These are phyloP conservation scores for Pyrenopolyporus hunteri DNA, from an alignment of 495 filamentous ascomycete species.

Conservation along the genomic window DNA sequence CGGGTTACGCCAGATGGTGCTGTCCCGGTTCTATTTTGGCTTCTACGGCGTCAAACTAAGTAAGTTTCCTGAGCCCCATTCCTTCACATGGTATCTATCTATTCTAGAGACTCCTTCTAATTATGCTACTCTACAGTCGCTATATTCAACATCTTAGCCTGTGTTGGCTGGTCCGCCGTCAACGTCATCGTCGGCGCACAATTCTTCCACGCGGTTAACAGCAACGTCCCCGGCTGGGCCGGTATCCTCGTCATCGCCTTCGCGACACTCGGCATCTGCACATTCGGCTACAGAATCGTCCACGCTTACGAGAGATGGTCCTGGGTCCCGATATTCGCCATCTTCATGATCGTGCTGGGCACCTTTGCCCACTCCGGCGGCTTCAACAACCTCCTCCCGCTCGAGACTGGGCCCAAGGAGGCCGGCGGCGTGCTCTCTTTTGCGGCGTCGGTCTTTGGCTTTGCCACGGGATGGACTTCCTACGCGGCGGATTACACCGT, in stretches of 20 bases:
- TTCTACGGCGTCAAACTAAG: conserved; percentile 73
- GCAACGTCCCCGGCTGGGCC: conserved; percentile 70
- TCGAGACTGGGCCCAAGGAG: conserved; percentile 62
- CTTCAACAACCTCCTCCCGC: conserved; percentile 72
- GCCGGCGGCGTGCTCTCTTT: conserved; percentile 72
- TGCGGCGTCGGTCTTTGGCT: conserved; percentile 75
- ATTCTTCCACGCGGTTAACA: conserved; percentile 77
- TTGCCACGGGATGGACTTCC: conserved; percentile 80
- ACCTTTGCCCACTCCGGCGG: conserved; percentile 76
- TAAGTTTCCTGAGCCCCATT: conserved; percentile 48
- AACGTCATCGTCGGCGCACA: conserved; percentile 86
- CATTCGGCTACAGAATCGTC: conserved; percentile 83
- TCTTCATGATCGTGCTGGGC: conserved; percentile 79
- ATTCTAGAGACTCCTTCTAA: conserved; percentile 6
- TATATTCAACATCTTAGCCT: conserved; percentile 76
- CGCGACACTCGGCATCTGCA: conserved; percentile 71
- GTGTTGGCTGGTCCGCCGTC: conserved; percentile 76
- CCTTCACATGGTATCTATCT: not conserved
- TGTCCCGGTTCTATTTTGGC: conserved; percentile 84
- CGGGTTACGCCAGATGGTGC: conserved; percentile 83
- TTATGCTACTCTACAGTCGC: conserved; percentile 57
- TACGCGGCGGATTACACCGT: conserved; percentile 86
- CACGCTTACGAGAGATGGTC: conserved; percentile 80
- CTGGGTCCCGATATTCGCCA: conserved; percentile 77
- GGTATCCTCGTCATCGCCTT: conserved; percentile 79